A percentile compares a stretch with the other conserved stretches of the same genome.
phyloP scores from a whole-genome alignment of 106 monocot species.

The Narthecium ossifragum region DNA sequence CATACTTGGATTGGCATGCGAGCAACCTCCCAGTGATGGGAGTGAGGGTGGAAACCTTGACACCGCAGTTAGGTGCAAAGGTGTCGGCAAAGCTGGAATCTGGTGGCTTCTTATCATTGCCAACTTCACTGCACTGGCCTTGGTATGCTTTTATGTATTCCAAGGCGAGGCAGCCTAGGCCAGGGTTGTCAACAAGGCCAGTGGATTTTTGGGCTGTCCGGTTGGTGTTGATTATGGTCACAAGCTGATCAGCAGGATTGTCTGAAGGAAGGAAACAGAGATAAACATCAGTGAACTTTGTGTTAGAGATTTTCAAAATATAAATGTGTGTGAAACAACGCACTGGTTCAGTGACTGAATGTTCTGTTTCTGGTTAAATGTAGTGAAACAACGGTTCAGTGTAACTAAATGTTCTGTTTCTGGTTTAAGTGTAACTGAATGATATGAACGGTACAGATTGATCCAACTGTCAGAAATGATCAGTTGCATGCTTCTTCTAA shows the following conservation, averaged over 20 bases:
- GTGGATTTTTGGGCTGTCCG: conserved; percentile 66
- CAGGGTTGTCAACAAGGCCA: conserved; percentile 53
- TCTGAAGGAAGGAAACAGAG: conserved; percentile 20
- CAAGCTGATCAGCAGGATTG: conserved; percentile 83
- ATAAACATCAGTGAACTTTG: neutral
- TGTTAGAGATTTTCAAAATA: too few relatives aligned
- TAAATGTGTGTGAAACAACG: too few relatives aligned
- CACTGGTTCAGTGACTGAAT: too few relatives aligned
- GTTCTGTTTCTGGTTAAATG: neutral
- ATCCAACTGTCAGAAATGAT: too few relatives aligned
- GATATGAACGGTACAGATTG: too few relatives aligned
- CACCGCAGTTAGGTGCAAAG: conserved; percentile 84
- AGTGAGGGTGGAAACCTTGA: conserved; percentile 38
- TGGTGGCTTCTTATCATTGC: conserved; percentile 57
- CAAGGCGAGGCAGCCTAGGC: conserved; percentile 79
- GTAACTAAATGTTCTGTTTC: too few relatives aligned
- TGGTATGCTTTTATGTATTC: conserved; percentile 82
- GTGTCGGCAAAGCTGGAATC: conserved; percentile 48
- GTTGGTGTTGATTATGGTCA: conserved; percentile 59
- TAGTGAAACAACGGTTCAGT: too few relatives aligned
- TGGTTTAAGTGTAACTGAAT: too few relatives aligned
- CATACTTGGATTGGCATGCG: conserved; percentile 68
- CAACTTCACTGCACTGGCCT: conserved; percentile 61
- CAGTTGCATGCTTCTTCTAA: too few relatives aligned
- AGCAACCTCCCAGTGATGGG: conserved; percentile 80